Evolutionary conservation across 1,284 basidiomycete genomes (phyloP).

Genomic region (Ustilago tritici): DNA sequence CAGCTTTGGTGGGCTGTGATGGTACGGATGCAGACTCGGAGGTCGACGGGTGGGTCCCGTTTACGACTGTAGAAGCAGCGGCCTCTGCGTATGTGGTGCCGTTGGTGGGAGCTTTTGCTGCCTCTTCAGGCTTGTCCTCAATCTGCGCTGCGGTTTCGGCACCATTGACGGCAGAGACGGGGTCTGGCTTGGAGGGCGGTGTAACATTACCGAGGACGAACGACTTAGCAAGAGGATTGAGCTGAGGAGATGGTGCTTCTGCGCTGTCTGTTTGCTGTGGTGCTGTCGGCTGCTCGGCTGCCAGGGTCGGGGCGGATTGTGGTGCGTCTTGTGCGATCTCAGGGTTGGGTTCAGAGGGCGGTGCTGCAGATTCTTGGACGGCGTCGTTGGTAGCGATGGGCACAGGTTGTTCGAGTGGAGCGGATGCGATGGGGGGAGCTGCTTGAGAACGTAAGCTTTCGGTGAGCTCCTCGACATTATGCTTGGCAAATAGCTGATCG

Average conservation of each 20-base stretch:
- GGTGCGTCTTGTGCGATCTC: not conserved
- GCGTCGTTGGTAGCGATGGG: slow-evolving; percentile 5
- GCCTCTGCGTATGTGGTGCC: not conserved
- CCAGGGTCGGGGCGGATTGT: not conserved
- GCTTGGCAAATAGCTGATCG: slow-evolving; percentile 78
- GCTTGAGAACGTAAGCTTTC: slow-evolving; percentile 74
- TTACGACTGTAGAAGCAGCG: not conserved
- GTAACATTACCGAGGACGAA: slow-evolving; percentile 32
- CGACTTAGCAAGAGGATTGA: slow-evolving; percentile 44
- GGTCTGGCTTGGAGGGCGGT: not conserved
- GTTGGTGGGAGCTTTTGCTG: not conserved
- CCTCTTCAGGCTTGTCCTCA: not conserved
- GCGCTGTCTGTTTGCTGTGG: slow-evolving; percentile 5
- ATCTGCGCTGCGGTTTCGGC: not conserved
- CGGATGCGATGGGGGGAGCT: slow-evolving; percentile 11
- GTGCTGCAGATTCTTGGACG: slow-evolving; percentile 13
- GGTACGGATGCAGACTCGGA: not conserved
- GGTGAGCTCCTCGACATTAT: slow-evolving; percentile 86
- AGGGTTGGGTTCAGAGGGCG: slow-evolving; percentile 10
- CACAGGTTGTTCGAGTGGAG: slow-evolving; percentile 60
- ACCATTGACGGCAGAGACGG: not conserved
- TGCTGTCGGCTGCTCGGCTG: not conserved
- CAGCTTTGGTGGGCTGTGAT: not conserved
- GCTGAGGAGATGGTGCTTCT: slow-evolving; percentile 30
- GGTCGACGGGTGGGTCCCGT: not conserved